Base-by-base conservation (phyloP, 441 rosid species). In the Geranium incanum region DNA sequence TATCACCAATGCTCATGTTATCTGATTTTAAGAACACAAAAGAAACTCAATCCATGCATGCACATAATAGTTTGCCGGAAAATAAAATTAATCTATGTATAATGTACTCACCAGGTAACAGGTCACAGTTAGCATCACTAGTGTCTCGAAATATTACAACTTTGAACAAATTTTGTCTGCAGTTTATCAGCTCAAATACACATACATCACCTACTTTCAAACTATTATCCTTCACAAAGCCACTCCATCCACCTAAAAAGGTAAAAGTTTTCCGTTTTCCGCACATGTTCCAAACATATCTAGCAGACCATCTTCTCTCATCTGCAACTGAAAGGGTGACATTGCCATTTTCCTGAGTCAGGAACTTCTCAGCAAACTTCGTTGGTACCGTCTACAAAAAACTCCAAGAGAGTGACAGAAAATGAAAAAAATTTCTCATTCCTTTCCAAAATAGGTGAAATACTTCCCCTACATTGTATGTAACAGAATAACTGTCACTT, bases 191-290 rank as follows among this genome's bases (percentile, higher is more conserved):
- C 68, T 75, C 78, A 8, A 75, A 67, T 8, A 67, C 68, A 67
- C 78, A 71, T 41, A 71, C 75, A 60, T 75, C 78, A 28, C 69
- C 71, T 8, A 59, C 36, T 50, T 19, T 60, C 23, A 71, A 0
- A 48, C 59, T 16, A 37, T 75, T 75, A 36, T 70, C 74, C 4
- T 36, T 48, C 38, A 37, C 71, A 55, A 74, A 74, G 19, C 6
- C 68, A 64, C 36, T 45, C 73, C 77, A 74, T 33, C 66, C 70
- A 19, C 45, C 11, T 5, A 2, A 5, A 7, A 23, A 5, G 28
- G 33, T 71, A 41, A 33, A 1, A 63, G 7, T 4, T 41, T 3
- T 28, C 5, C 23, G 3, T 66, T 16, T 38, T 4, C 23, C 33
- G 48, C 5, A 23, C 36, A 41, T 41, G 4, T 9, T 1, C 45